These are phyloP conservation scores for Cyberlindnera mississippiensis DNA, from an alignment of 805 yeast genomes.

Conservation along the genomic window DNA sequence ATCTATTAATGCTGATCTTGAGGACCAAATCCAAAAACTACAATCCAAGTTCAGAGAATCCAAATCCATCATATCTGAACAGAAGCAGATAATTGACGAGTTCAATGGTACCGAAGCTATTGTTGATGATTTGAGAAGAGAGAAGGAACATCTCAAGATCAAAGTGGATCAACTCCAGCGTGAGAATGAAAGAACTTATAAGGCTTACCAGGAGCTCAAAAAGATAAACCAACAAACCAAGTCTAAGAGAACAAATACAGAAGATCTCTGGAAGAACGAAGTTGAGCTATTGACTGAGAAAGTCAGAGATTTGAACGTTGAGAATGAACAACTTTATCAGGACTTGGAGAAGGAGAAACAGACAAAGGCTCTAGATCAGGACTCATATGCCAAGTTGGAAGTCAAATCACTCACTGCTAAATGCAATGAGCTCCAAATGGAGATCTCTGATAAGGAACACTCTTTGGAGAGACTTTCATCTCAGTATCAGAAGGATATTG, in stretches of 20 bases:
- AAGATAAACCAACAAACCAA: constrained; percentile 11
- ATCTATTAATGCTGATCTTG: constrained; percentile 12
- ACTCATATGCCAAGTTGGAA: constrained; percentile 34
- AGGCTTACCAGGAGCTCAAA: constrained; percentile 21
- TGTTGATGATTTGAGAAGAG: constrained; percentile 18
- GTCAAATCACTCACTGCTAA: constrained; percentile 35
- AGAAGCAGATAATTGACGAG: constrained; percentile 22
- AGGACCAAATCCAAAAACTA: constrained; percentile 15
- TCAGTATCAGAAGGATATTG: constrained; percentile 24
- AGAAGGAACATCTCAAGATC: constrained; percentile 11
- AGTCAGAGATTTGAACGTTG: constrained; percentile 34
- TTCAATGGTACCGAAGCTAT: constrained; percentile 19
- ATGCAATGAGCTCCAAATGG: constrained; percentile 31
- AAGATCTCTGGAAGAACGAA: constrained; percentile 30
- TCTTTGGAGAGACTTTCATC: constrained; percentile 19
- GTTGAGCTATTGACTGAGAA: constrained; percentile 27
- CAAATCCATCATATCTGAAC: constrained; percentile 21
- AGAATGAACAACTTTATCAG: constrained; percentile 33
- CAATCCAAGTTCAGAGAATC: constrained; percentile 19
- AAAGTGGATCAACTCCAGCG: constrained; percentile 29
- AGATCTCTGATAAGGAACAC: constrained; percentile 23
- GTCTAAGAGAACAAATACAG: constrained; percentile 3
- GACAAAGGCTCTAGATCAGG: constrained; percentile 13
- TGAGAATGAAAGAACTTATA: constrained; percentile 30
- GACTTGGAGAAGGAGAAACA: constrained; percentile 33